Percentiles rank a stretch among this genome's conserved stretches.
These are phyloP conservation scores for Lactifluus subvellereus DNA, from an alignment of 768 basidiomycete genomes.

Conservation along the genomic window DNA sequence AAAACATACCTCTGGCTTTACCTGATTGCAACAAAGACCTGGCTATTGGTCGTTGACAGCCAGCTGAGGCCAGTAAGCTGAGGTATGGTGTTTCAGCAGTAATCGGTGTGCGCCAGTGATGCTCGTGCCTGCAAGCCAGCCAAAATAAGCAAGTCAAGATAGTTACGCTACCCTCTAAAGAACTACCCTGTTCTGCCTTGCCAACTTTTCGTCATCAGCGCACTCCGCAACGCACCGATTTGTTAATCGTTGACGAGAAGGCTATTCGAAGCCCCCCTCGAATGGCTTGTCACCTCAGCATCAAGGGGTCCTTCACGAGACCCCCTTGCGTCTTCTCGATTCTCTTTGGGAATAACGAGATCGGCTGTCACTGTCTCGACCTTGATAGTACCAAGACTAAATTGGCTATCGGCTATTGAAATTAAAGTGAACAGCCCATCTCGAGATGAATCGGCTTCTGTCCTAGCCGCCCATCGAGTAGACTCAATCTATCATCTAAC, in stretches of 20 bases:
- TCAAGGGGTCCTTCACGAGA: neutral
- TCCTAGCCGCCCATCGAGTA: neutral
- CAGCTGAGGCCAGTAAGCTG: conserved; percentile 11
- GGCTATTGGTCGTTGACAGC: neutral
- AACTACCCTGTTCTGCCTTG: neutral
- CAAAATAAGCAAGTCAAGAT: conserved; percentile 15
- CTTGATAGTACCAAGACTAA: neutral
- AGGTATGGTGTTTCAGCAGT: neutral
- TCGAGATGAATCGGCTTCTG: neutral
- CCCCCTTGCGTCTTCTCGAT: neutral
- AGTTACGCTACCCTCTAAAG: neutral
- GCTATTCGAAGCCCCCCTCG: neutral
- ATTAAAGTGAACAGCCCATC: neutral
- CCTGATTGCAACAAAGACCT: conserved; percentile 5
- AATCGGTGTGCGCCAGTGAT: neutral
- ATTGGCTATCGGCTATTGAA: conserved; percentile 3
- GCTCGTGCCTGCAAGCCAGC: neutral
- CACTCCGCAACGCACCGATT: neutral
- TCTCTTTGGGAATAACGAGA: neutral
- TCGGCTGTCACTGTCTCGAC: neutral
- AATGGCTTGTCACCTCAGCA: neutral
- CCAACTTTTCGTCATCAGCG: neutral
- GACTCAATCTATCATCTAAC: neutral
- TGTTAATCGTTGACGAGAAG: neutral
- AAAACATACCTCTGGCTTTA: conserved; percentile 13